Conservation (phyloP, 2,329 filamentous ascomycete genomes). For the Scleromitrula shiraiana region DNA sequence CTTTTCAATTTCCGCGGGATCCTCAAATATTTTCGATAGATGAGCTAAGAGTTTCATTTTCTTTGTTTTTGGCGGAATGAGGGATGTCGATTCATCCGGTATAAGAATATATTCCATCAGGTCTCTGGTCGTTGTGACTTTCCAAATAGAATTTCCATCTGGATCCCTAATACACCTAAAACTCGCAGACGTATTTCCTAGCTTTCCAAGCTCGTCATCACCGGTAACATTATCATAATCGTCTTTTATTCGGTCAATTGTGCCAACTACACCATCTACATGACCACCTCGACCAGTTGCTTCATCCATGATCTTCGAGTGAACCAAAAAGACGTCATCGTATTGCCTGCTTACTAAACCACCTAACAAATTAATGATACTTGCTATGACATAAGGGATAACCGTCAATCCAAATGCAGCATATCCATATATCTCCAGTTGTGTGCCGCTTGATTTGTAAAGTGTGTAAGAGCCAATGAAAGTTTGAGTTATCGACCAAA, state of each 20-base stretch:
- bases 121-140: background rate
- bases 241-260: background rate
- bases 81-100: background rate
- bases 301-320: constrained; percentile 7
- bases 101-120: background rate
- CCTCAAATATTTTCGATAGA: background rate
- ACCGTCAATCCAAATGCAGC: constrained; percentile 10
- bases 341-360: constrained; percentile 4
- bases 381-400: constrained; percentile 6
- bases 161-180: background rate
- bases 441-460: background rate
- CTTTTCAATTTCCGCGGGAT: background rate
- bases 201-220: background rate
- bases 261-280: background rate
- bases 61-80: background rate
- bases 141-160: background rate
- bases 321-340: background rate
- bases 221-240: background rate
- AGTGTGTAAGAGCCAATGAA: background rate
- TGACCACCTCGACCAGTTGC: background rate
- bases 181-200: background rate
- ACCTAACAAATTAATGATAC: constrained; percentile 4
- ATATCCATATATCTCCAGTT: constrained; percentile 5
- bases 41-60: background rate
- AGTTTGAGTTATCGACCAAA: background rate